phyloP scores from a whole-genome alignment of 495 filamentous ascomycete genomes.

The Talaromyces wortmannii region DNA sequence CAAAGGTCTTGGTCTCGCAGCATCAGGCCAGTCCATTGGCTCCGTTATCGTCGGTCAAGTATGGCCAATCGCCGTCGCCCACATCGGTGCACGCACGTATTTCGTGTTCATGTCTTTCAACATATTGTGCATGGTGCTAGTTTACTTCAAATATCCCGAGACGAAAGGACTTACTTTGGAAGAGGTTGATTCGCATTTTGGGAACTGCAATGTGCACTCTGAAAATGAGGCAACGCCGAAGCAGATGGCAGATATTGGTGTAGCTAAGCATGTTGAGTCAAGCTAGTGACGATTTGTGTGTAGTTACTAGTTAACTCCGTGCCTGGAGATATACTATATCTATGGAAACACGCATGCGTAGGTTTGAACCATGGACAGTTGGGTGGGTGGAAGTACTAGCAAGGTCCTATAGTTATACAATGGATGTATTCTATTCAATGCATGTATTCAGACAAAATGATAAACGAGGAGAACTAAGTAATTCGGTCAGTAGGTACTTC shows the following conservation, averaged over 20 bases:
- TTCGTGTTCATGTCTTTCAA: conserved; percentile 42
- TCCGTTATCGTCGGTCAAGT: conserved; percentile 30
- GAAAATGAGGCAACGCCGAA: neutral
- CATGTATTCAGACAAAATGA: too few species aligned
- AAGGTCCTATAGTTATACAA: too few species aligned
- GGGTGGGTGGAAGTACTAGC: too few species aligned
- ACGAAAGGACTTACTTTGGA: conserved; percentile 46
- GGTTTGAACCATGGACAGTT: too few species aligned
- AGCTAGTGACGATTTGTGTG: too few species aligned
- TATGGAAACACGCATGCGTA: too few species aligned
- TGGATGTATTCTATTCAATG: too few species aligned
- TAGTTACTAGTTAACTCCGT: too few species aligned
- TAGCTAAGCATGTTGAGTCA: neutral
- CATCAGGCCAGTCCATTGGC: neutral
- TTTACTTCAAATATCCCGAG: conserved; percentile 40
- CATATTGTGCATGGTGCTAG: conserved; percentile 17
- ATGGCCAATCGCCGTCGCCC: conserved; percentile 35
- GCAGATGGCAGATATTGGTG: neutral
- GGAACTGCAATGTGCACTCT: neutral
- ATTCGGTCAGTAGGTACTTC: too few species aligned
- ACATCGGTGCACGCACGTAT: conserved; percentile 40
- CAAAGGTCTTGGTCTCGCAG: neutral
- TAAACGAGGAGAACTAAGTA: too few species aligned
- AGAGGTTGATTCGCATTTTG: conserved; percentile 33
- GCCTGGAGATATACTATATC: too few species aligned